Base-by-base conservation (phyloP, 169 alveolate genomes). In the Nephromyces sp. region DNA sequence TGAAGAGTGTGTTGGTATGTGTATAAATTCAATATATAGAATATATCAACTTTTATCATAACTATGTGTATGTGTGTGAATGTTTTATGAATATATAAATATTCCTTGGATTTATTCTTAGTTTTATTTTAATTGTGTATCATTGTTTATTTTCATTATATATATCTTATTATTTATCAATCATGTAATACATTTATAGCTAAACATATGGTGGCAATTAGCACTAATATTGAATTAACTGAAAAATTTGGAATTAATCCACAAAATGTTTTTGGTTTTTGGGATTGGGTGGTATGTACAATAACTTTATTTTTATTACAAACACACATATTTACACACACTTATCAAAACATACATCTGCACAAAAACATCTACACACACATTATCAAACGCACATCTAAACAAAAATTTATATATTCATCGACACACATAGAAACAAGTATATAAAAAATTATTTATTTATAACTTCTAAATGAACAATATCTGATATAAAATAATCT, bases 251-350 rank as follows among this genome's bases (percentile, higher is more conserved):
- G 99, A 33, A 89, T 97, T 24, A 79, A 83, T 29, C 92, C 89
- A 62, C 93, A 92, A 66, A 87, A 90, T 57, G 98, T 95, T 8
- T 97, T 97, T 74, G 99, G 98, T 25, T 97, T 97, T 80, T 97
- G 99, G 99, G 98, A 95, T 81, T 97, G 99, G 99, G 99, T 94
- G 57, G 90, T 81, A 77, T n/a, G 90, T 68, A 15, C 15, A 43
- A 43, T 15, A 43, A 43, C n/a, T 35, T 33, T 28, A 25, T 1
- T 25, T 52, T 6, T 21, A 3, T n/a, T 8, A 6, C 25, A 52
- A 2, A 74, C 21, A n/a, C 28, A 66, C 1, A 71, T 6, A n/a
- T n/a, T n/a, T n/a, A n/a, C n/a, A n/a, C n/a, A n/a, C n/a, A n/a
- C n/a, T n/a, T n/a, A n/a, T 61, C 5, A 5, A 34, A 29, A 61